Percentiles rank a stretch among this genome's conserved stretches.
phyloP scores from a whole-genome alignment of 164 flowering plant species.

The Macadamia tetraphylla region DNA sequence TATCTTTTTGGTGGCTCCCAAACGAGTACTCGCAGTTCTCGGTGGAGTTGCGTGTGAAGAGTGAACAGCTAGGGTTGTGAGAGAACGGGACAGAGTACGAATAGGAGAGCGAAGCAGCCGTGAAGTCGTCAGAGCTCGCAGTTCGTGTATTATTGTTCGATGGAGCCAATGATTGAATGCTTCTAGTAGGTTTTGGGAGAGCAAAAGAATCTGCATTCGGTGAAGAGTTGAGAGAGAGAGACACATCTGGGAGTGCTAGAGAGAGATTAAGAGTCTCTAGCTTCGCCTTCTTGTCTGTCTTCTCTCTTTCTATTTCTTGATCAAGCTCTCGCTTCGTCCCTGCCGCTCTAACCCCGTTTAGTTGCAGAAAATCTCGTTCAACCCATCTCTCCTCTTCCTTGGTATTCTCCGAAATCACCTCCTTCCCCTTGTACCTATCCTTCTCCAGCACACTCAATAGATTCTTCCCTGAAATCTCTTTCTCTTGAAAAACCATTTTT shows the following conservation, averaged over 20 bases:
- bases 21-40: conserved; percentile 64
- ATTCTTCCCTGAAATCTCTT: conserved; percentile 32
- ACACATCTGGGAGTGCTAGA: conserved; percentile 70
- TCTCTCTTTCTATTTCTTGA: conserved; percentile 31
- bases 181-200: conserved; percentile 31
- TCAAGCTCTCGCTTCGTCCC: conserved; percentile 40
- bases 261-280: conserved; percentile 79
- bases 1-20: conserved; percentile 55
- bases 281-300: conserved; percentile 60
- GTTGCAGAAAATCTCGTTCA: conserved; percentile 84
- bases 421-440: conserved; percentile 55
- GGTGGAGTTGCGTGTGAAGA: conserved; percentile 66
- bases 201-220: conserved; percentile 32
- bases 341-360: conserved; percentile 39
- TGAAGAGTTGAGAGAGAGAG: conserved; percentile 57
- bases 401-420: conserved; percentile 38
- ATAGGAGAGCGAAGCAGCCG: conserved; percentile 67
- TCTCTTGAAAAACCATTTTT: conserved; percentile 41
- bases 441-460: conserved; percentile 35
- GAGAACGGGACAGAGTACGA: conserved; percentile 75
- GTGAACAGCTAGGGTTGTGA: conserved; percentile 94
- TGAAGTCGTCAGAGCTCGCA: conserved; percentile 73
- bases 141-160: conserved; percentile 57
- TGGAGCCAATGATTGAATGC: conserved; percentile 57
- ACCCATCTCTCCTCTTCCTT: conserved; percentile 51